phyloP scores from a whole-genome alignment of 768 basidiomycete genomes.

The Mrakia gelida region DNA sequence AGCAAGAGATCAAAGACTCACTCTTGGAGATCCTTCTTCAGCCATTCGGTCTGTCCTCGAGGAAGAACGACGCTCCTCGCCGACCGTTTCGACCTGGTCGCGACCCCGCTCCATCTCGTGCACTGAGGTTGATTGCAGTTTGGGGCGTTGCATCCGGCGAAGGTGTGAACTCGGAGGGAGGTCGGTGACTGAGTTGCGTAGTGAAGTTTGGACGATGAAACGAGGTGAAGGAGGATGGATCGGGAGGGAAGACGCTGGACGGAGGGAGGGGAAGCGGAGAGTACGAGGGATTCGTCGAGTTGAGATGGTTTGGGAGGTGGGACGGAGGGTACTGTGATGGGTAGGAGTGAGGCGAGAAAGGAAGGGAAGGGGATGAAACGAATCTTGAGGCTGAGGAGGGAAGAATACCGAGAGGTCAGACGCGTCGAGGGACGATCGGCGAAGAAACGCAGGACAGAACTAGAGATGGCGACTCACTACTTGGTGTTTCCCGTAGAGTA shows the following conservation, averaged over 20 bases:
- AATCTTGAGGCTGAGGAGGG: slow-evolving; percentile 15
- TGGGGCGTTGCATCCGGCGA: neutral
- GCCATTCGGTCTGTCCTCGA: slow-evolving; percentile 55
- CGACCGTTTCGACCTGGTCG: slow-evolving; percentile 42
- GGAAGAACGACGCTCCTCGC: slow-evolving; percentile 55
- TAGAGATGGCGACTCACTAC: neutral
- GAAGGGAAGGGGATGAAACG: slow-evolving; percentile 11
- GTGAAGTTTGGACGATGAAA: neutral
- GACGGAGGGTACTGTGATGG: neutral
- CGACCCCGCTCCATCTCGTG: neutral
- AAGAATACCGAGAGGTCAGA: neutral
- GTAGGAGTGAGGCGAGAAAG: neutral
- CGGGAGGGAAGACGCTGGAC: neutral
- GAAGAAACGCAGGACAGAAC: neutral
- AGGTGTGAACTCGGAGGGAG: neutral
- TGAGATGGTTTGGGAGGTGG: neutral
- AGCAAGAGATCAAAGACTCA: no score
- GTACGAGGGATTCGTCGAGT: neutral
- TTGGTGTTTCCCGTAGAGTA: neutral
- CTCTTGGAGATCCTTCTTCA: slow-evolving; percentile 65
- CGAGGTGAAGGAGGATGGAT: neutral
- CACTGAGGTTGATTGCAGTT: neutral
- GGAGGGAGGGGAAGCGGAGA: neutral
- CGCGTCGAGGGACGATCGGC: neutral
- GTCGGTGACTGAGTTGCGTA: neutral